Base-by-base conservation (phyloP, 176 grass and related monocot genomes). In the Ensete ventricosum region DNA sequence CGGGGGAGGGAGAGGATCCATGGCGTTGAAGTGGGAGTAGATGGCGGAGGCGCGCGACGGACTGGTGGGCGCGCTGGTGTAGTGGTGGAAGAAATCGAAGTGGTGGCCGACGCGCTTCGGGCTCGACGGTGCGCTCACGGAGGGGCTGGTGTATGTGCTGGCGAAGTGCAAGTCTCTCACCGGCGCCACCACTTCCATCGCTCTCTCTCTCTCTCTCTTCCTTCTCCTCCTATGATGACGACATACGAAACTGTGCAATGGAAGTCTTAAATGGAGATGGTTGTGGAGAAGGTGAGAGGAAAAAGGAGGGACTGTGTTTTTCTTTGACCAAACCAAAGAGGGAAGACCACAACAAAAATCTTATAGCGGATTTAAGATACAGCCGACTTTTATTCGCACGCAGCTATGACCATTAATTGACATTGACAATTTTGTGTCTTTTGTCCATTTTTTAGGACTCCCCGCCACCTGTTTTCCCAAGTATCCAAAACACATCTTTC, bases 41-140 rank as follows among this genome's bases (percentile, higher is more conserved):
- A 80, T 66, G 53, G 57, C 48, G 55, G 69, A 48, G 20, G 58
- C 77, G 53, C 77, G 65, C 1, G 77, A 58, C 2, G 77, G 77
- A 52, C 77, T 79, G 52, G 66, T 48, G 23, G 77, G 76, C 1
- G 66, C 77, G 52, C 77, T 79, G 8, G 65, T 79, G 77, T 79
- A 79, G 77, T 79, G 77, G 52, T 66, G 26, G 66, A 58, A 71
- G 77, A 79, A 51, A 53, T 79, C 77, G 77, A 79, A 79, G 19
- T 70, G 22, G 52, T 26, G 53, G 53, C n/a, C 53, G 25, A 13
- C 26, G 20, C 6, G 0, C 24, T 58, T 71, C 9, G 77, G 77
- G 65, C 77, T 79, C 77, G 77, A 70, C 52, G 77, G 77, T 2
- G 65, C 66, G 64, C 77, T 79, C 16, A 53, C 69, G 50, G 26